Percentiles rank a stretch among this genome's conserved stretches.
These are phyloP conservation scores for Citrullus colocynthis DNA, from an alignment of 306 rosid species.

Conservation along the genomic window DNA sequence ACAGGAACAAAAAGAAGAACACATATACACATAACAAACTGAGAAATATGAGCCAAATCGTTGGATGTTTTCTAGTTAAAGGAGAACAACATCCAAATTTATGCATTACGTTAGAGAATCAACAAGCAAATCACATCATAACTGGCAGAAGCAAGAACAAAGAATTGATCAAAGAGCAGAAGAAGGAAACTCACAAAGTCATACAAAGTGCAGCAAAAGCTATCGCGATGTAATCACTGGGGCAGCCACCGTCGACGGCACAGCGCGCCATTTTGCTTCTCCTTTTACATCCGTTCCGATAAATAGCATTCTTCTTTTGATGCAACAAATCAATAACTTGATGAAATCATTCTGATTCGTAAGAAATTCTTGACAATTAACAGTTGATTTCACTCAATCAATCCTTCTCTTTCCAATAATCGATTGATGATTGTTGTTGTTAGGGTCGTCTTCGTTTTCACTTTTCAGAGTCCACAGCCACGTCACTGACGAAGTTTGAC, in stretches of 20 bases:
- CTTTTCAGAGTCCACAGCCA: not conserved
- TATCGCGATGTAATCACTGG: slow-evolving; percentile 64
- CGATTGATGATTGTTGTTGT: not conserved
- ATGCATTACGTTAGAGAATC: not conserved
- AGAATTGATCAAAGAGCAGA: not conserved
- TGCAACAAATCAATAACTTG: not conserved
- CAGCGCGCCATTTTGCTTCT: slow-evolving; percentile 35
- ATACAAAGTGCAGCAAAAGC: slow-evolving; percentile 38
- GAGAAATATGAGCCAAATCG: not conserved
- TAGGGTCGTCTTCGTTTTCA: not conserved
- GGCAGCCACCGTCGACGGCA: slow-evolving; percentile 76
- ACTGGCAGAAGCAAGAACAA: not conserved
- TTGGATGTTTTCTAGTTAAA: not conserved
- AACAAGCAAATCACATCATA: not conserved
- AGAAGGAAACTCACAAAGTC: slow-evolving; percentile 33
- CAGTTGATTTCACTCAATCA: not conserved
- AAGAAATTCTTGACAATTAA: not conserved
- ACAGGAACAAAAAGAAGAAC: not conserved
- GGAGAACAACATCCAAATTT: not conserved
- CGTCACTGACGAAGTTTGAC: not conserved
- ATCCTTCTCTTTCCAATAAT: not conserved
- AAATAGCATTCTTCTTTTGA: not conserved
- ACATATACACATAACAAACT: not conserved
- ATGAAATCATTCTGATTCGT: not conserved
- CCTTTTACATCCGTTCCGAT: slow-evolving; percentile 15